Evolutionary conservation across 2,329 filamentous ascomycete species (phyloP).

Genomic region (Scedosporium boydii): DNA sequence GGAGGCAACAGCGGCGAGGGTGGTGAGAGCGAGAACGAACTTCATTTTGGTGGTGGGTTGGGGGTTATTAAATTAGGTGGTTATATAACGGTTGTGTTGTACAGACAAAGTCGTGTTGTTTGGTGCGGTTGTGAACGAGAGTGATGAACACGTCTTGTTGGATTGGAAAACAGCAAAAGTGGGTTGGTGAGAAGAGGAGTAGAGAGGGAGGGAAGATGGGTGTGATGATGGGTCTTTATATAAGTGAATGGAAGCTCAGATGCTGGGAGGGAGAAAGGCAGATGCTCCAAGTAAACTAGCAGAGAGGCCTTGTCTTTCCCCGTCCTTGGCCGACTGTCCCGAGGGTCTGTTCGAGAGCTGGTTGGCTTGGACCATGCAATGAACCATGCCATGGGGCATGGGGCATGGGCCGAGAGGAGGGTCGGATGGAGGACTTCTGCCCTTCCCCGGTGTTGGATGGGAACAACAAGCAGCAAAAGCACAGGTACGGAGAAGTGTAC

Average conservation of each 20-base stretch:
- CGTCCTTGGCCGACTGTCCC: too few species aligned
- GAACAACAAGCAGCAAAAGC: too few species aligned
- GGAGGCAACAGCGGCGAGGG: neutral
- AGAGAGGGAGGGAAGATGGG: neutral
- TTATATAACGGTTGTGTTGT: neutral
- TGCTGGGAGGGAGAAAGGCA: too few species aligned
- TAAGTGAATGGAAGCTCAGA: neutral
- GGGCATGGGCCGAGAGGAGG: too few species aligned
- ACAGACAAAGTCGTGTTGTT: neutral
- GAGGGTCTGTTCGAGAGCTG: too few species aligned
- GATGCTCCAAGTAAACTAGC: too few species aligned
- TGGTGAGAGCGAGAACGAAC: neutral
- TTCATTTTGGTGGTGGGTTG: neutral
- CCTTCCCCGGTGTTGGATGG: too few species aligned
- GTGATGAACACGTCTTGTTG: neutral
- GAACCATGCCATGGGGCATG: too few species aligned
- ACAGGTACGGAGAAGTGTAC: too few species aligned
- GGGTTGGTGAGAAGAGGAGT: neutral
- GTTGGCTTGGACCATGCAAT: too few species aligned
- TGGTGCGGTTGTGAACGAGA: neutral
- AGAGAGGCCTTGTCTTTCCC: too few species aligned
- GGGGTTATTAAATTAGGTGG: neutral
- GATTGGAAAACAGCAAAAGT: conserved; percentile 1
- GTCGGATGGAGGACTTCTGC: too few species aligned
- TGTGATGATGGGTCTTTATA: neutral